Evolutionary conservation across 805 yeast genomes (phyloP), one percentile per base, ranked within the genome.

Genomic region (Wickerhamiella allomyrinae): DNA sequence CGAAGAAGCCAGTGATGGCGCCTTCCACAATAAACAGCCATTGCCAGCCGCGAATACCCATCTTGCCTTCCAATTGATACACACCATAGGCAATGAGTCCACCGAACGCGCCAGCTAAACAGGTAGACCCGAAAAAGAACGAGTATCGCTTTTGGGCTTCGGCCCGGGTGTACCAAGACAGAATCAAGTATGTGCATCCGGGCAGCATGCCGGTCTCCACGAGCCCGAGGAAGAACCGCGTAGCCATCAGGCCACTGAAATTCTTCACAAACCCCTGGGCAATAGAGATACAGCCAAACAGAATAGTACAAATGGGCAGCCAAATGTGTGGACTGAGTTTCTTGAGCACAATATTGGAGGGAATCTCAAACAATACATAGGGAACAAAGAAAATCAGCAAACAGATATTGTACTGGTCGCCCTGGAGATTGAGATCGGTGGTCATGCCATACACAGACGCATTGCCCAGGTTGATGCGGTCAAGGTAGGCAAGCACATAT

Each of bases 21-120:
- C 80, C 80, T 55, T 73, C 77, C 36, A 74, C 68, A 39, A 72
- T 59, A 48, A 74, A 74, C 34, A 73, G 63, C 69, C 73, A 74
- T 52, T 74, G 61, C 79, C 79, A 74, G 13, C 73, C 71, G 17
- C 58, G 57, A 5, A 38, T 15, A 14, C 51, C 53, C 5, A 29
- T 17, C 27, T 41, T 46, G 6, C 68, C 67, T 41, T 67, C 68
- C 59, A 66, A 55, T 38, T 61, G 58, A 33, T 68, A 56, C 37
- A 71, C 57, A 39, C 61, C 65, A 43, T 49, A 58, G 10, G 66
- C 66, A 33, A 62, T 42, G 13, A 62, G 46, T 19, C 66, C 66
- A 17, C 59, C 54, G 46, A 62, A 56, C 9, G 65, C 64, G 19
- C 61, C 66, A 19, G 57, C 66, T 44, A 57, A 44, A 43, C 50